Percentiles rank a stretch among this genome's conserved stretches.
Conservation (phyloP, 2,329 filamentous ascomycete genomes). For the Cladosporium cucumerinum region DNA sequence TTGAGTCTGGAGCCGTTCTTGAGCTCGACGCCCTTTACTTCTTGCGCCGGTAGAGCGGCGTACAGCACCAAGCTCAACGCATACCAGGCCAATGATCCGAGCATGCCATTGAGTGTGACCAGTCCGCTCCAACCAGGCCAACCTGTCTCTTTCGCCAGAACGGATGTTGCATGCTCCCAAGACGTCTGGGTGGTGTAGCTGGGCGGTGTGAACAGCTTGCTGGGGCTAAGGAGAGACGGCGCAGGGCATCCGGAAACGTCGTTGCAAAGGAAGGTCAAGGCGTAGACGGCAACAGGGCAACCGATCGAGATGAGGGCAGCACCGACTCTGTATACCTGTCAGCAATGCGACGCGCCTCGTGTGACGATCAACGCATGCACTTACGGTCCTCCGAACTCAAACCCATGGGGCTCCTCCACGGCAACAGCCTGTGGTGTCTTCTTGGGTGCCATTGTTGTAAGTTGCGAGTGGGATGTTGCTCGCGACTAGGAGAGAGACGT, state of each 20-base stretch:
- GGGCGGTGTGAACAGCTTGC: slow-evolving; percentile 51
- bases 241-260: slow-evolving; percentile 88
- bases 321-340: slow-evolving; percentile 59
- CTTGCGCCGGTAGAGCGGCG: slow-evolving; percentile 69
- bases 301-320: slow-evolving; percentile 75
- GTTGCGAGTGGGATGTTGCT: neutral
- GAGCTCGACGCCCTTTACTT: slow-evolving; percentile 68
- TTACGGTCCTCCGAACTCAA: slow-evolving; percentile 51
- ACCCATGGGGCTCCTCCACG: slow-evolving; percentile 15
- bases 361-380: slow-evolving; percentile 22
- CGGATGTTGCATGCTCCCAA: slow-evolving; percentile 54
- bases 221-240: slow-evolving; percentile 72
- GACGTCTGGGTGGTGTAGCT: slow-evolving; percentile 29
- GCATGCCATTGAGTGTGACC: slow-evolving; percentile 64
- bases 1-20: slow-evolving; percentile 68
- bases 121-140: slow-evolving; percentile 77
- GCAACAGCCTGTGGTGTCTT: slow-evolving; percentile 13
- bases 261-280: slow-evolving; percentile 83
- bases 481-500: neutral
- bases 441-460: slow-evolving; percentile 6
- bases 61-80: slow-evolving; percentile 71
- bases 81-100: slow-evolving; percentile 76
- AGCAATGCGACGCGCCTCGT: slow-evolving; percentile 12
- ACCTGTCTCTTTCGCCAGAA: slow-evolving; percentile 74
- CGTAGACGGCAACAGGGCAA: slow-evolving; percentile 74